Conservation (phyloP, 352 stramenopile species). For the Phytophthora nicotianae region DNA sequence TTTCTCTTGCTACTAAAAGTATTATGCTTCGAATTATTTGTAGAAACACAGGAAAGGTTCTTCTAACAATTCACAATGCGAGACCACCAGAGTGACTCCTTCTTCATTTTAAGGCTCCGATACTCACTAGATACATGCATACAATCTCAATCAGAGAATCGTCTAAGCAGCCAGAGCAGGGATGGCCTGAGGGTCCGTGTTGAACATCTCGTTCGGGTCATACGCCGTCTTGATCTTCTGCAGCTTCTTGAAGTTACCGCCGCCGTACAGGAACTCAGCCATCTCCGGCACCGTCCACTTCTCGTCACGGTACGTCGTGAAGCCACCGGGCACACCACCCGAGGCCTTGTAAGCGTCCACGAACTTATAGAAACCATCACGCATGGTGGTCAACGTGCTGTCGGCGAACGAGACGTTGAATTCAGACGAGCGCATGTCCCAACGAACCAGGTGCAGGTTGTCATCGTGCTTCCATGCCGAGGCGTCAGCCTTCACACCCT, state of each 20-base stretch:
- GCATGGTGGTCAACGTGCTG: constrained; percentile 25
- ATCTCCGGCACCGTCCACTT: background rate
- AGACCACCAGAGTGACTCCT: background rate
- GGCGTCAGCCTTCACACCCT: constrained; percentile 15
- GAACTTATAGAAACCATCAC: constrained; percentile 22
- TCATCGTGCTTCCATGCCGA: constrained; percentile 8
- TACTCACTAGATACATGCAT: background rate
- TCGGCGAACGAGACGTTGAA: constrained; percentile 31
- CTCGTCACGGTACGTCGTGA: background rate
- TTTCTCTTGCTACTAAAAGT: no score
- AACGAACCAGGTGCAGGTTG: constrained; percentile 11
- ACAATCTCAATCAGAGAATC: background rate
- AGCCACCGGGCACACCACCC: background rate
- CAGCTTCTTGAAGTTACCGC: constrained; percentile 15
- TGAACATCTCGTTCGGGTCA: constrained; percentile 22
- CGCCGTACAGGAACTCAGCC: background rate
- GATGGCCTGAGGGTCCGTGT: constrained; percentile 19
- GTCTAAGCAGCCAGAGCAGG: constrained; percentile 14
- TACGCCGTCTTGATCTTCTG: constrained; percentile 37
- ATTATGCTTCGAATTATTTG: no score
- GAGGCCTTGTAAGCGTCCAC: background rate
- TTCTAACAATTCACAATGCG: no score
- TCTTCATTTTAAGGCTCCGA: background rate
- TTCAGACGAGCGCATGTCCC: constrained; percentile 27
- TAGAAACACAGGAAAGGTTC: no score